Base-by-base conservation (phyloP, 2,329 filamentous ascomycete species). In the Teratosphaeria epicoccoides region DNA sequence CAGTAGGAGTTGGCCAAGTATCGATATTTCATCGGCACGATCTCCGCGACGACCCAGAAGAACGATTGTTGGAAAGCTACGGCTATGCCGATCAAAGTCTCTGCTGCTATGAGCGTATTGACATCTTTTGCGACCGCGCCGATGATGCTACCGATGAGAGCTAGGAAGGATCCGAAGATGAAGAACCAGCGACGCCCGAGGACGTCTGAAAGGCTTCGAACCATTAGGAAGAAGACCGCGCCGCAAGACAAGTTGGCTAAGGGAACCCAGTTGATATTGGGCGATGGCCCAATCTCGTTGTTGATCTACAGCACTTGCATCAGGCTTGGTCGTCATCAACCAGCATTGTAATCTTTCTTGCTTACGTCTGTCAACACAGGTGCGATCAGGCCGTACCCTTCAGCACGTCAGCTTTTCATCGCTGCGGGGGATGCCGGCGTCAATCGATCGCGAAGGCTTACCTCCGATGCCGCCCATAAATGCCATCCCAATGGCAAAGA, bases 61-160 rank as follows among this genome's bases (percentile, higher is more conserved):
- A 70, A 70, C 0, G 67, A 70, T 2, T 68, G 61, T 54, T 71
- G 68, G 29, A 66, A 67, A 22, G 68, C 66, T 40, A 66, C 66
- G 5, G 66, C 68, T 20, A 70, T 60, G 3, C 68, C 68, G 24
- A 70, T 68, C 50, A 70, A 63, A 4, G 61, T 67, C 43, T 62
- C 51, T 6, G 59, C 55, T 14, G 49, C 61, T 46, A 64, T 63
- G 28, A 64, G 54, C 12, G 56, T 59, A 45, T 59, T 59, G n/a
- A 63, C 55, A 29, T 55, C 54, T 17, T 61, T 47, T 9, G 61
- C 61, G 2, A 52, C 53, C 10, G 60, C 60, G n/a, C 68, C 67
- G 29, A 71, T 64, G 37, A 70, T 68, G 26, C 61, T 63, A 1
- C 65, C 67, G 43, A 69, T 56, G 11, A 69, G 47, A 10, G 63